phyloP scores from a whole-genome alignment of 371 early-diverging fungal species.

The Apophysomyces trapeziformis region DNA sequence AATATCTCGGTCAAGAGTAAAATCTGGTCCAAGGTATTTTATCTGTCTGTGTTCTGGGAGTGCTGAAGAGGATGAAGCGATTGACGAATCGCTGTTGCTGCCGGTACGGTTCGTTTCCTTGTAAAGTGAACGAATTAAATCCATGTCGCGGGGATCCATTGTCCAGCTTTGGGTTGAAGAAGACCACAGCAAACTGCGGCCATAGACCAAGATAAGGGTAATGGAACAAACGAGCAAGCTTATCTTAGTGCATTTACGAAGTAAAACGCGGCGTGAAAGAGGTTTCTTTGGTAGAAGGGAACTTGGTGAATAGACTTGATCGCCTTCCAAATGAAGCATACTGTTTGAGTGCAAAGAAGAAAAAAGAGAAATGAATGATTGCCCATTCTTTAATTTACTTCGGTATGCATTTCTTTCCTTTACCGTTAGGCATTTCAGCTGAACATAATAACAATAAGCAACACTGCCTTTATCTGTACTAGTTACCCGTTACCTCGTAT shows the following conservation, averaged over 20 bases:
- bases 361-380: background rate
- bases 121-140: conserved; percentile 12
- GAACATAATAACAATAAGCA: no score
- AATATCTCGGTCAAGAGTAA: conserved; percentile 13
- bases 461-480: no score
- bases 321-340: conserved; percentile 18
- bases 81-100: no score
- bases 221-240: conserved; percentile 3
- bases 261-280: conserved; percentile 13
- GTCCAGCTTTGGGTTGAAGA: conserved; percentile 10
- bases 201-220: conserved; percentile 11
- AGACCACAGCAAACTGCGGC: conserved; percentile 16
- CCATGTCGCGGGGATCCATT: conserved; percentile 16
- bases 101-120: background rate
- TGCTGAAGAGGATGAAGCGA: background rate
- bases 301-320: conserved; percentile 1
- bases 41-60: background rate
- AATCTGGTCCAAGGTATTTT: conserved; percentile 6
- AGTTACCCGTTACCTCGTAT: no score
- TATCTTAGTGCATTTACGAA: conserved; percentile 17
- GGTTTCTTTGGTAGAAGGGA: conserved; percentile 2
- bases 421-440: no score
- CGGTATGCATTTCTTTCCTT: conserved; percentile 2
- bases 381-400: background rate
- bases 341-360: background rate